These are phyloP conservation scores for Termitomyces sp. DNA, from an alignment of 1,284 basidiomycete genomes.

Conservation along the genomic window DNA sequence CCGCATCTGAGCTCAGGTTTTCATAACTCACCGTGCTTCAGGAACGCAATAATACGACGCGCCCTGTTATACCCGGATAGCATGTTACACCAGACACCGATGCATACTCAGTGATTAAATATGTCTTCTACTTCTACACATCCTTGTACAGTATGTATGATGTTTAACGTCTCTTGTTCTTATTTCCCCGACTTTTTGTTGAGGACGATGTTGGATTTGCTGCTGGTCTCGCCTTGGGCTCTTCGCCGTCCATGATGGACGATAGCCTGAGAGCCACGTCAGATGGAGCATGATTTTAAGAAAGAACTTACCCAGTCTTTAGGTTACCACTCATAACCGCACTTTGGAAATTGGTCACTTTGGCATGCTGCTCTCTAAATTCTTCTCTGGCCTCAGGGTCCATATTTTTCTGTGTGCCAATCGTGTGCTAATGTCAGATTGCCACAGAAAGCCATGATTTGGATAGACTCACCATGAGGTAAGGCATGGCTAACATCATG, in stretches of 20 bases:
- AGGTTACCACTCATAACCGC: slow-evolving; percentile 56
- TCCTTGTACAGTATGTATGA: slow-evolving; percentile 2
- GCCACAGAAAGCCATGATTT: not conserved
- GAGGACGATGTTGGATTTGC: slow-evolving; percentile 1
- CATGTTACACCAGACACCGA: not conserved
- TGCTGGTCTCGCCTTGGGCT: not conserved
- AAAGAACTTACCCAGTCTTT: slow-evolving; percentile 44
- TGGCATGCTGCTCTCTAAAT: slow-evolving; percentile 63
- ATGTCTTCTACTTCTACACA: not conserved
- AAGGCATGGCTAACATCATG: slow-evolving; percentile 77
- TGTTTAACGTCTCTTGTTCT: slow-evolving; percentile 17
- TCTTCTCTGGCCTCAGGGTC: slow-evolving; percentile 75
- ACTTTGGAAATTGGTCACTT: slow-evolving; percentile 54
- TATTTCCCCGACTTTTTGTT: slow-evolving; percentile 15
- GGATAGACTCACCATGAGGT: slow-evolving; percentile 60
- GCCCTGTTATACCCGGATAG: slow-evolving; percentile 47
- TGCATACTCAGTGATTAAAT: slow-evolving; percentile 6
- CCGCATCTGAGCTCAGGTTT: not conserved
- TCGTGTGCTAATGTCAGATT: slow-evolving; percentile 26
- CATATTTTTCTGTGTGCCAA: slow-evolving; percentile 59
- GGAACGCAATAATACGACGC: slow-evolving; percentile 54
- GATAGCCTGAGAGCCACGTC: slow-evolving; percentile 33
- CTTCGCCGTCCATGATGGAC: slow-evolving; percentile 17
- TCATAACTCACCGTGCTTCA: slow-evolving; percentile 23
- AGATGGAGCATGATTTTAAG: slow-evolving; percentile 6